These are phyloP conservation scores for Alnus glutinosa DNA, from an alignment of 306 rosid genomes.

Conservation along the genomic window DNA sequence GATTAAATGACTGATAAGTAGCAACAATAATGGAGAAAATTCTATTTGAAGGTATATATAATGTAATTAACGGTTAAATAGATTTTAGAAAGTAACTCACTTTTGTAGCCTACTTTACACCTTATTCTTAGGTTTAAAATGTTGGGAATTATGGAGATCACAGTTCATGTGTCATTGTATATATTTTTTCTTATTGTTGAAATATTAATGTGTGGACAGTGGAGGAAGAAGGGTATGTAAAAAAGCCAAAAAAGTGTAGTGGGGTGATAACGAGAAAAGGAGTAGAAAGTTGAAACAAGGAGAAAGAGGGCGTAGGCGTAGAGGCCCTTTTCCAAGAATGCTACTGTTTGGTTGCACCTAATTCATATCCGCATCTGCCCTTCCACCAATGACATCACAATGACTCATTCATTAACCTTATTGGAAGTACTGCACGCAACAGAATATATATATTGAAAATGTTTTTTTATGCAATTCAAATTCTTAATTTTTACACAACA, in stretches of 20 bases:
- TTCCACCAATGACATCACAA: background rate
- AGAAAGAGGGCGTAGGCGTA: background rate
- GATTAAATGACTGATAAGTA: no score
- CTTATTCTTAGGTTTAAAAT: no score
- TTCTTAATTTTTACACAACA: no score
- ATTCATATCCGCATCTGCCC: background rate
- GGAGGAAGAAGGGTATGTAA: background rate
- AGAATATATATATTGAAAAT: no score
- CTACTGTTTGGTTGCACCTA: background rate
- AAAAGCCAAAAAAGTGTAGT: background rate
- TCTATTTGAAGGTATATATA: no score
- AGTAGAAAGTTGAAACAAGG: background rate
- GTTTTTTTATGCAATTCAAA: no score
- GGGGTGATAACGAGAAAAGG: slow-evolving; percentile 7
- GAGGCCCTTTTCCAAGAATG: background rate
- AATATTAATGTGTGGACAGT: background rate
- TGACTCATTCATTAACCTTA: background rate
- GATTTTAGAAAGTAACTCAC: no score
- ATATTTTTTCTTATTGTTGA: background rate
- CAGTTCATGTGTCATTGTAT: no score
- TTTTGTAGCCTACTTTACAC: no score
- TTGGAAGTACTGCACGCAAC: background rate
- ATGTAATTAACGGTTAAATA: no score
- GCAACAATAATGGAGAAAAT: no score
- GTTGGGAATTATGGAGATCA: no score